A percentile compares a stretch with the other conserved stretches of the same genome.
Evolutionary conservation across 2,329 filamentous ascomycete species (phyloP).

Genomic region (Hypoxylon sp.): DNA sequence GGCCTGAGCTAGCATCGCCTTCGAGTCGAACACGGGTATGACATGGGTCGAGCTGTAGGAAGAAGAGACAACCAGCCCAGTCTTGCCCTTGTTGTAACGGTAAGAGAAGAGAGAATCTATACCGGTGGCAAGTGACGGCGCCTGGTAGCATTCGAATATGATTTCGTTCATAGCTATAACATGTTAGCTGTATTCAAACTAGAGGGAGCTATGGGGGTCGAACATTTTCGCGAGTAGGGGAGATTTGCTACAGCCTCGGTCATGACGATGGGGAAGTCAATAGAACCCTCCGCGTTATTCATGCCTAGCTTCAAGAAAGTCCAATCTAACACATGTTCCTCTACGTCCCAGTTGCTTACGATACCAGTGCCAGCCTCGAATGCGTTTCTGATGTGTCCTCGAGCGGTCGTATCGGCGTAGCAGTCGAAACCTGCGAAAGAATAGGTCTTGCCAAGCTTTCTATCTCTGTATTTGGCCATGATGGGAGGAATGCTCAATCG

Average conservation of each 20-base stretch:
- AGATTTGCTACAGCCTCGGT: constrained; percentile 95
- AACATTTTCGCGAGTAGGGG: constrained; percentile 89
- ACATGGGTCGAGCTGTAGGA: constrained; percentile 95
- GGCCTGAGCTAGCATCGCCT: constrained; percentile 86
- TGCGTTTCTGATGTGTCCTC: constrained; percentile 89
- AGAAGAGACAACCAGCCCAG: constrained; percentile 90
- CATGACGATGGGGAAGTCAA: constrained; percentile 92
- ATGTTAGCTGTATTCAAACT: constrained; percentile 15
- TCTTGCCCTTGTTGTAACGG: constrained; percentile 88
- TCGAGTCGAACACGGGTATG: constrained; percentile 91
- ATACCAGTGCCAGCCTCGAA: constrained; percentile 94
- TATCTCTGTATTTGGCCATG: constrained; percentile 94
- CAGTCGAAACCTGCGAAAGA: constrained; percentile 94
- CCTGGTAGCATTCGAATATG: constrained; percentile 94
- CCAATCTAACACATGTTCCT: constrained; percentile 95
- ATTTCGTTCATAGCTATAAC: constrained; percentile 92
- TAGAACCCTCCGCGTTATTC: constrained; percentile 78
- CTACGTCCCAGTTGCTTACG: constrained; percentile 97
- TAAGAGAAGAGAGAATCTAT: constrained; percentile 98
- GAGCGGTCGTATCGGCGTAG: constrained; percentile 92
- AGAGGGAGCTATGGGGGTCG: constrained; percentile 54
- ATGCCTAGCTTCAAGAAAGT: constrained; percentile 94
- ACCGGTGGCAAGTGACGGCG: constrained; percentile 90
- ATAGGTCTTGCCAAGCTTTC: constrained; percentile 92
- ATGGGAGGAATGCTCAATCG: constrained; percentile 87